Evolutionary conservation across 352 stramenopile genomes (phyloP).

Genomic region (Globisporangium spinosum): DNA sequence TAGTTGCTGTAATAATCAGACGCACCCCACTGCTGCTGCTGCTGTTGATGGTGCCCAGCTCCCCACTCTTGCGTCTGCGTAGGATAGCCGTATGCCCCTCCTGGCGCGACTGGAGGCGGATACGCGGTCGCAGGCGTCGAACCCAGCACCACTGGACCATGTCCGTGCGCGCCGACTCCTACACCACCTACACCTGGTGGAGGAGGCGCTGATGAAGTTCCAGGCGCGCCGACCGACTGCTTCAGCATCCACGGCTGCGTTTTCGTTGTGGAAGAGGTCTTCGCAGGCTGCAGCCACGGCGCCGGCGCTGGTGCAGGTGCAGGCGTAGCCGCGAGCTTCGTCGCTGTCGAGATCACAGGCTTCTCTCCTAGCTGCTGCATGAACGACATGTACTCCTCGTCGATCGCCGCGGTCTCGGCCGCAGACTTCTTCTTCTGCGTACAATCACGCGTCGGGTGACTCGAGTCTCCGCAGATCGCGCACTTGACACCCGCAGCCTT

Average conservation of each 20-base stretch:
- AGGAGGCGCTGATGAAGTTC: slow-evolving; percentile 26
- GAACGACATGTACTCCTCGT: slow-evolving; percentile 85
- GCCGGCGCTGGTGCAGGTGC: slow-evolving; percentile 28
- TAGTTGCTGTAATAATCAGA: slow-evolving; percentile 46
- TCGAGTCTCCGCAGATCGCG: slow-evolving; percentile 97
- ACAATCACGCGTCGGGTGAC: slow-evolving; percentile 97
- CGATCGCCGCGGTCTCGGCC: slow-evolving; percentile 69
- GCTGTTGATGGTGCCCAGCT: slow-evolving; percentile 21
- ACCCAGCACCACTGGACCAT: slow-evolving; percentile 26
- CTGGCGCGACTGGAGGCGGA: slow-evolving; percentile 36
- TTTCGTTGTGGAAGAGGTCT: slow-evolving; percentile 31
- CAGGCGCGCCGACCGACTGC: slow-evolving; percentile 39
- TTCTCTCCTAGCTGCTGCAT: slow-evolving; percentile 87
- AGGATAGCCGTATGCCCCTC: slow-evolving; percentile 25
- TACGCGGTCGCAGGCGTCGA: slow-evolving; percentile 51
- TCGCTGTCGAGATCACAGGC: slow-evolving; percentile 55
- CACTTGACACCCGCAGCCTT: slow-evolving; percentile 92
- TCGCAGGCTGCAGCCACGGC: slow-evolving; percentile 67
- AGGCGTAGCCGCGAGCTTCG: slow-evolving; percentile 20
- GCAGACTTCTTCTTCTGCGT: slow-evolving; percentile 80
- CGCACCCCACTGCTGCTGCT: slow-evolving; percentile 24
- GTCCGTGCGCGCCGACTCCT: neutral
- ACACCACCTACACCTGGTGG: slow-evolving; percentile 22
- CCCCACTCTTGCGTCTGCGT: slow-evolving; percentile 20
- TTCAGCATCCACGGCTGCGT: slow-evolving; percentile 68